Evolutionary conservation across 495 filamentous ascomycete genomes (phyloP).

Genomic region (Geopyxis carbonaria): DNA sequence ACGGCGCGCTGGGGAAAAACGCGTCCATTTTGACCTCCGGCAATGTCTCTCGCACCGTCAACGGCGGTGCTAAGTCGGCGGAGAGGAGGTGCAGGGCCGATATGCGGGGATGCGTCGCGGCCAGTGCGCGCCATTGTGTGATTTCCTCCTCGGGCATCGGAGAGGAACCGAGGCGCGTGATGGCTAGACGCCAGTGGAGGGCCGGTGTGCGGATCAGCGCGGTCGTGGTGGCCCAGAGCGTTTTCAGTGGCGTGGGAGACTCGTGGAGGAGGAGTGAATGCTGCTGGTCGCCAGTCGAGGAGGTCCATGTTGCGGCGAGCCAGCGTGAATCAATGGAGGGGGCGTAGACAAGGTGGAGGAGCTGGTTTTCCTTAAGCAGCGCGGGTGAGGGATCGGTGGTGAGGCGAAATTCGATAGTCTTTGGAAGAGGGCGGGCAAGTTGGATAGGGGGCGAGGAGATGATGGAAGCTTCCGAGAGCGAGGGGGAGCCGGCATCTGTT

Average conservation of each 20-base stretch:
- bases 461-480: constrained; percentile 11
- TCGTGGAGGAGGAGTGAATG: too few species aligned
- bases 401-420: constrained; percentile 63
- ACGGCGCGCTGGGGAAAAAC: constrained; percentile 41
- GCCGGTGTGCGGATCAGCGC: constrained; percentile 54
- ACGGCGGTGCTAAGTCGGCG: constrained; percentile 30
- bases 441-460: constrained; percentile 51
- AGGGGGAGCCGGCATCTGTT: constrained; percentile 28
- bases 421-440: constrained; percentile 55
- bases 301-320: constrained; percentile 84
- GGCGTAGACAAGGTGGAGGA: constrained; percentile 75
- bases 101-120: constrained; percentile 44
- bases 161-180: constrained; percentile 41
- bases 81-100: constrained; percentile 51
- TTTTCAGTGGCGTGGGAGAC: constrained; percentile 58
- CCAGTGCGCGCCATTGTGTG: constrained; percentile 40
- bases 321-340: constrained; percentile 68
- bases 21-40: constrained; percentile 20
- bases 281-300: constrained; percentile 61
- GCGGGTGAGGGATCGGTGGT: constrained; percentile 47
- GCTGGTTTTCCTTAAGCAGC: constrained; percentile 63
- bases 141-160: constrained; percentile 58
- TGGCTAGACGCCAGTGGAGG: constrained; percentile 62
- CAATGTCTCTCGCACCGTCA: constrained; percentile 8
- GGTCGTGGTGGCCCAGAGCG: constrained; percentile 72